Conservation (phyloP, 2,329 filamentous ascomycete genomes). For the Fragosphaeria purpurea region DNA sequence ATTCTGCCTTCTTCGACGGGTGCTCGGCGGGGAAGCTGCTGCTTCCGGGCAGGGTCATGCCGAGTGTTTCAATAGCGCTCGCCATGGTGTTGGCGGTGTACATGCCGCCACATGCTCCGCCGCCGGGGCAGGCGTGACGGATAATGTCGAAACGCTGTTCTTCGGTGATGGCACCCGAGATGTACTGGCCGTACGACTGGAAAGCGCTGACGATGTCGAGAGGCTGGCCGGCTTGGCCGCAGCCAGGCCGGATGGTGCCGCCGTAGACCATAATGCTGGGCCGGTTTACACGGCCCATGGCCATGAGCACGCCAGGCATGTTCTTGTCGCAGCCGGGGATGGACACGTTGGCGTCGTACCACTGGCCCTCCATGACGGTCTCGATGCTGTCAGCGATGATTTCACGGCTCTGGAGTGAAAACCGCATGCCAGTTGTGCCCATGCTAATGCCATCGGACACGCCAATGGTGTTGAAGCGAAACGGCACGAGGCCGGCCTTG, state of each 20-base stretch:
- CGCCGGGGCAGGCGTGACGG: slow-evolving; percentile 75
- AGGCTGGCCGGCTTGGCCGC: slow-evolving; percentile 61
- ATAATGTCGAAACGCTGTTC: slow-evolving; percentile 91
- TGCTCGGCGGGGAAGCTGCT: slow-evolving; percentile 72
- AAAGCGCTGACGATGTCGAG: slow-evolving; percentile 97
- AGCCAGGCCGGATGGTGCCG: slow-evolving; percentile 86
- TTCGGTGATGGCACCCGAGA: slow-evolving; percentile 83
- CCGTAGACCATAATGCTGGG: slow-evolving; percentile 97
- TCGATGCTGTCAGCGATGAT: slow-evolving; percentile 97
- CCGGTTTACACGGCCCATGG: slow-evolving; percentile 89
- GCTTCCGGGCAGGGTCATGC: slow-evolving; percentile 73
- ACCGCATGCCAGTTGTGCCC: slow-evolving; percentile 85
- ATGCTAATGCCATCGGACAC: slow-evolving; percentile 97
- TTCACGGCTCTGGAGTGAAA: slow-evolving; percentile 86
- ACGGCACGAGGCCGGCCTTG: slow-evolving; percentile 72
- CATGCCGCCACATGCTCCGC: slow-evolving; percentile 81
- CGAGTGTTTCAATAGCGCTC: slow-evolving; percentile 61
- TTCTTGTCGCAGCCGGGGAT: slow-evolving; percentile 99
- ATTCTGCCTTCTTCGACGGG: slow-evolving; percentile 61
- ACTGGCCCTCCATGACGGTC: slow-evolving; percentile 97
- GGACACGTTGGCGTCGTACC: slow-evolving; percentile 96
- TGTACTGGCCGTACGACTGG: slow-evolving; percentile 93
- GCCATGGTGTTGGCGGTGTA: slow-evolving; percentile 72
- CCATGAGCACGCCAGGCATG: slow-evolving; percentile 88
- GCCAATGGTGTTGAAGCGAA: slow-evolving; percentile 98